phyloP scores from a whole-genome alignment of 768 basidiomycete species.

The Xerocomellus chrysenteron region DNA sequence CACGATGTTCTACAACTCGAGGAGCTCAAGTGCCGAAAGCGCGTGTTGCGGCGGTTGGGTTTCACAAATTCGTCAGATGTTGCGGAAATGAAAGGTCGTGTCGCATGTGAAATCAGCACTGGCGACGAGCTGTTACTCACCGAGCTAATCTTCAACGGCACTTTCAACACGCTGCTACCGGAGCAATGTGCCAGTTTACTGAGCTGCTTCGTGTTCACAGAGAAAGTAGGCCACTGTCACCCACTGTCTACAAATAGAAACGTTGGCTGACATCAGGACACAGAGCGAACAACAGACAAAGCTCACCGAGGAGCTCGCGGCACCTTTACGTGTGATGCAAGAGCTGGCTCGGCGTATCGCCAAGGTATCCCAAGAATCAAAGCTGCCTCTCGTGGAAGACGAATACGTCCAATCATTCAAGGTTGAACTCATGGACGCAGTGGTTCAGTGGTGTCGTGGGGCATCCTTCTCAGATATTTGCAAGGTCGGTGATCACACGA shows the following conservation, averaged over 20 bases:
- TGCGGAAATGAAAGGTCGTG: constrained; percentile 96
- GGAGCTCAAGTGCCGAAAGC: constrained; percentile 93
- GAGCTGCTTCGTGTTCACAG: constrained; percentile 96
- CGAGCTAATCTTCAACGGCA: constrained; percentile 96
- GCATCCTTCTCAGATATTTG: constrained; percentile 94
- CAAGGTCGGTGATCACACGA: constrained; percentile 57
- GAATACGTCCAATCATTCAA: constrained; percentile 97
- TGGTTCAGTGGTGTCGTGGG: constrained; percentile 97
- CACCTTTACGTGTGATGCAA: constrained; percentile 92
- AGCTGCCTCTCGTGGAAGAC: constrained; percentile 84
- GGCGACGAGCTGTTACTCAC: constrained; percentile 96
- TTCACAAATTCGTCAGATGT: constrained; percentile 90
- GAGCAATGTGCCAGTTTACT: constrained; percentile 93
- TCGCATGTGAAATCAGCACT: constrained; percentile 97
- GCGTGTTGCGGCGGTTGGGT: constrained; percentile 86
- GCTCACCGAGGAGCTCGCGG: constrained; percentile 90
- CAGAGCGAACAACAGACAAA: constrained; percentile 85
- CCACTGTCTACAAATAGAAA: not conserved
- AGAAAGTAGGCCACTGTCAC: constrained; percentile 63
- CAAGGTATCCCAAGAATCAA: constrained; percentile 94
- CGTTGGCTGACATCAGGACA: not conserved
- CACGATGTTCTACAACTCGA: constrained; percentile 94
- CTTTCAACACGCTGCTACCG: constrained; percentile 85
- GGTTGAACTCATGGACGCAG: constrained; percentile 97
- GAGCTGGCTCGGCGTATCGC: constrained; percentile 94